Evolutionary conservation across 306 rosid genomes (phyloP).

Genomic region (Rosa persica): DNA sequence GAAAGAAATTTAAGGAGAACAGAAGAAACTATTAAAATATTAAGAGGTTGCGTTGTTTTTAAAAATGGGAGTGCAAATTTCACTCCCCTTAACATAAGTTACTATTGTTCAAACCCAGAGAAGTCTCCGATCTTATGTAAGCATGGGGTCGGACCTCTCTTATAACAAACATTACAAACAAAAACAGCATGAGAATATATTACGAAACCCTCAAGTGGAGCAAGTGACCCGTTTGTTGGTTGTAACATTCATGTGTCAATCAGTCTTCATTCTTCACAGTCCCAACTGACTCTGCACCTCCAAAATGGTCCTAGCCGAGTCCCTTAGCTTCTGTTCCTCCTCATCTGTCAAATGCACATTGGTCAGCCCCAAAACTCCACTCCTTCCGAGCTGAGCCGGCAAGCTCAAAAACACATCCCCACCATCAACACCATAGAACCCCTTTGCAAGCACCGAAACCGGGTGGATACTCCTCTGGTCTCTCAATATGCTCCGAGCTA

Average conservation of each 20-base stretch:
- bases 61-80: no score
- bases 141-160: background rate
- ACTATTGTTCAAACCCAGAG: background rate
- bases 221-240: background rate
- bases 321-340: constrained; percentile 52
- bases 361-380: constrained; percentile 75
- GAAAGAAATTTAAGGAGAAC: no score
- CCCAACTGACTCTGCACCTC: constrained; percentile 62
- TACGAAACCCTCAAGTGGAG: background rate
- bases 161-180: background rate
- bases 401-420: constrained; percentile 82
- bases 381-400: constrained; percentile 80
- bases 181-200: background rate
- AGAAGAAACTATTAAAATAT: no score
- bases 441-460: constrained; percentile 68
- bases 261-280: constrained; percentile 30
- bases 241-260: background rate
- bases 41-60: no score
- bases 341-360: constrained; percentile 66
- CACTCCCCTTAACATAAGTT: no score
- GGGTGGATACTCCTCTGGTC: constrained; percentile 90
- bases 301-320: constrained; percentile 68
- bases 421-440: constrained; percentile 59
- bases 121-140: background rate
- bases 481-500: constrained; percentile 59